phyloP scores from a whole-genome alignment of 257 asterid species.

The Nicotiana undulata region DNA sequence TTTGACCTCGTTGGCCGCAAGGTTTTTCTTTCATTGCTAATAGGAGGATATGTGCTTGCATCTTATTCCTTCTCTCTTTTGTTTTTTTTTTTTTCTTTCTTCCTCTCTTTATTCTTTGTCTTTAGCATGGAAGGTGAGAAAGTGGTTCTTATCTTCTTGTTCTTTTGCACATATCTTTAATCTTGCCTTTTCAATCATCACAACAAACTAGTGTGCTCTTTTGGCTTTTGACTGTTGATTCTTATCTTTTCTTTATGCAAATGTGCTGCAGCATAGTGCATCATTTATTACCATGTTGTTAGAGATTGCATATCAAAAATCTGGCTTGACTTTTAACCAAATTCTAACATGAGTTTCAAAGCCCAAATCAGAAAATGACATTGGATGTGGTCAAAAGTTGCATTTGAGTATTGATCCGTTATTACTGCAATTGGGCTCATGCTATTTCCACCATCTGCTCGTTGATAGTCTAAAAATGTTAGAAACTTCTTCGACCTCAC shows the following conservation, averaged over 20 bases:
- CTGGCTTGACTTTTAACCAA: background rate
- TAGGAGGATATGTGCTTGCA: background rate
- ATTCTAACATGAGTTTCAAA: background rate
- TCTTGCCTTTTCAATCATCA: background rate
- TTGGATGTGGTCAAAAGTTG: background rate
- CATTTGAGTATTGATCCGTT: background rate
- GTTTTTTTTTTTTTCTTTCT: background rate
- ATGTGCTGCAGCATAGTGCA: background rate
- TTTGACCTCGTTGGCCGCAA: conserved; percentile 95
- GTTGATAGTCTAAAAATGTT: background rate
- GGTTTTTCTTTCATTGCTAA: conserved; percentile 31
- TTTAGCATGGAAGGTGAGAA: background rate
- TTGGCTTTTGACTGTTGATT: conserved; percentile 3
- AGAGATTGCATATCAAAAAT: background rate
- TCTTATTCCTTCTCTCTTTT: background rate
- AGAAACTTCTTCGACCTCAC: background rate
- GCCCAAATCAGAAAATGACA: background rate
- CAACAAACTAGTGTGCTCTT: background rate
- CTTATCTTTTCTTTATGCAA: background rate
- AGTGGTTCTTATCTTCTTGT: background rate
- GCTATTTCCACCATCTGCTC: background rate
- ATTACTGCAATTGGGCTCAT: background rate
- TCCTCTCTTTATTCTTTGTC: background rate
- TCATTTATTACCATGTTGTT: background rate
- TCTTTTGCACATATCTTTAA: background rate